Conservation (phyloP, 306 rosid genomes). For the Lathyrus aphaca region DNA sequence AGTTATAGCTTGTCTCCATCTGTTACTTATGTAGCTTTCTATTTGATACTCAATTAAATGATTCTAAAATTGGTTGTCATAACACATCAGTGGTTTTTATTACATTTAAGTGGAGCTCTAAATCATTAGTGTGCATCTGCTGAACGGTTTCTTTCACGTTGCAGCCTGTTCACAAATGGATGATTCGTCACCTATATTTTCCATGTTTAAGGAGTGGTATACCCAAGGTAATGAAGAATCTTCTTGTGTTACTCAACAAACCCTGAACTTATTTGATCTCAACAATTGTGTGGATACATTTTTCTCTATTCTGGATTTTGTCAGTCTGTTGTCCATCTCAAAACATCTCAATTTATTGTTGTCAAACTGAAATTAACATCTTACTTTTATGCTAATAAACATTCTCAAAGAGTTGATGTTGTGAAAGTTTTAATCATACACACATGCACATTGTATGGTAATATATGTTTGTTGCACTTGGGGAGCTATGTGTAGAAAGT, state of each 20-base stretch:
- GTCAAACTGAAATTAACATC: slow-evolving; percentile 16
- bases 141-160: slow-evolving; percentile 37
- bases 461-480: neutral
- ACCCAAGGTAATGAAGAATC: slow-evolving; percentile 66
- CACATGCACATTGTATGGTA: neutral
- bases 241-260: slow-evolving; percentile 17
- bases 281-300: slow-evolving; percentile 20
- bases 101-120: slow-evolving; percentile 18
- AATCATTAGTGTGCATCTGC: slow-evolving; percentile 37
- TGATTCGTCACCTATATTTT: slow-evolving; percentile 90
- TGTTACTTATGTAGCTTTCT: slow-evolving; percentile 8
- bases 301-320: slow-evolving; percentile 16
- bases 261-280: slow-evolving; percentile 6
- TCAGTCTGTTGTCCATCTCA: slow-evolving; percentile 27
- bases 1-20: slow-evolving; percentile 11
- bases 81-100: slow-evolving; percentile 4
- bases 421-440: neutral
- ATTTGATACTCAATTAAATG: slow-evolving; percentile 8
- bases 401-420: slow-evolving; percentile 19
- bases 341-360: neutral
- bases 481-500: neutral
- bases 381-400: slow-evolving; percentile 13
- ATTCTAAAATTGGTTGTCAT: slow-evolving; percentile 24
- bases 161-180: slow-evolving; percentile 99
- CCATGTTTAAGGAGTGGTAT: slow-evolving; percentile 85